phyloP scores from a whole-genome alignment of 23 red algal species.

The Chondrus crispus region DNA sequence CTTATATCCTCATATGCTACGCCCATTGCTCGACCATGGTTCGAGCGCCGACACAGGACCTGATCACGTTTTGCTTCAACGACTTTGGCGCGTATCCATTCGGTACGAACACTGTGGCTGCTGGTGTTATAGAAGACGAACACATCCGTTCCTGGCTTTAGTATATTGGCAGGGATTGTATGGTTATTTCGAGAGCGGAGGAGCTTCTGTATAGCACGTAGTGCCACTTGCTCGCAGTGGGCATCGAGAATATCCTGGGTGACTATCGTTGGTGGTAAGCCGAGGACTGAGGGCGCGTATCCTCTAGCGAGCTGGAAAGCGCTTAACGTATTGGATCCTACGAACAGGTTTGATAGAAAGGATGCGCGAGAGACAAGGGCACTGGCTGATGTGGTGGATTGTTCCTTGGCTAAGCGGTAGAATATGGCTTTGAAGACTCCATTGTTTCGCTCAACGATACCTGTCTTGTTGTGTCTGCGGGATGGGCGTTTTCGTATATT shows the following conservation, averaged over 20 bases:
- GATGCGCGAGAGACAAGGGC: constrained; percentile 5
- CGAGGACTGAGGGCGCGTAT: constrained; percentile 11
- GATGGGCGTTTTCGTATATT: neutral
- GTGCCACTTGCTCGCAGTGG: neutral
- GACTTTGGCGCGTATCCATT: neutral
- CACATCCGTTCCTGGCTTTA: neutral
- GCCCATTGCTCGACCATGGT: neutral
- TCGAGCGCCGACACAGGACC: neutral
- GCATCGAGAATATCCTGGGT: neutral
- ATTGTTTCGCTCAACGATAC: neutral
- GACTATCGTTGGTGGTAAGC: neutral
- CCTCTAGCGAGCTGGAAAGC: constrained; percentile 30
- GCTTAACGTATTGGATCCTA: neutral
- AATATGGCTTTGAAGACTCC: neutral
- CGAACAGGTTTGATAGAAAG: constrained; percentile 17
- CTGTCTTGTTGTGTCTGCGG: neutral
- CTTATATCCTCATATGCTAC: neutral
- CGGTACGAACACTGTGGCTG: neutral
- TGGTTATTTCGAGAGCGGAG: neutral
- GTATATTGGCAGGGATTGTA: neutral
- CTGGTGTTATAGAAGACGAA: neutral
- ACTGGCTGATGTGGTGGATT: neutral
- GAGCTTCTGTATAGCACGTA: constrained; percentile 16
- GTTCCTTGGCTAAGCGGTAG: neutral
- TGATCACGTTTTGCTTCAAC: neutral